These are phyloP conservation scores for Eucalyptus curtisii DNA, from an alignment of 345 rosid species.

Conservation along the genomic window DNA sequence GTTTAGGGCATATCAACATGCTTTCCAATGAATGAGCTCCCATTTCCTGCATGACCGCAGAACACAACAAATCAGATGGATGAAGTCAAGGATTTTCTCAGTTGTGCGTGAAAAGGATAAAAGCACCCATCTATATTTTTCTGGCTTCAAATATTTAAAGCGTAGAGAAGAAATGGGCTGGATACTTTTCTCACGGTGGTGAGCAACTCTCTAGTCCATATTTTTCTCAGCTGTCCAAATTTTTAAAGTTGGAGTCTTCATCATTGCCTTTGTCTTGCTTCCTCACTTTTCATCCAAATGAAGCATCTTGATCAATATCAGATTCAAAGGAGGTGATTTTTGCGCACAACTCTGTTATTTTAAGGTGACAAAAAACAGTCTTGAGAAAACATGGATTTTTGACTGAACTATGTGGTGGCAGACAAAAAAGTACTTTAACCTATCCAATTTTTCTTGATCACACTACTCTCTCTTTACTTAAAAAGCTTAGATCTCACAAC, in stretches of 20 bases:
- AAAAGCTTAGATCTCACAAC: background rate
- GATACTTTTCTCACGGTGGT: background rate
- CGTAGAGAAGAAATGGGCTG: background rate
- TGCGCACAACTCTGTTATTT: background rate
- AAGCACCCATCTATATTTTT: background rate
- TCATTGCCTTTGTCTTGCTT: background rate
- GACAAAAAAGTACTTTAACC: background rate
- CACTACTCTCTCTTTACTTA: background rate
- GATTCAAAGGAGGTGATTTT: background rate
- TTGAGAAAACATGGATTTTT: background rate
- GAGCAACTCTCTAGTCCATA: background rate
- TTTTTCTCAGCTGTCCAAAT: no score
- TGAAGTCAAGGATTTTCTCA: background rate
- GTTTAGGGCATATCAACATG: background rate
- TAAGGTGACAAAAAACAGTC: background rate
- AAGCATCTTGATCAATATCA: background rate
- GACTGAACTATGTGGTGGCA: background rate
- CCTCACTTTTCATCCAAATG: background rate
- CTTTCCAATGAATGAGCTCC: background rate
- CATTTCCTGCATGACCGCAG: slow-evolving; percentile 2
- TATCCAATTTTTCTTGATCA: background rate
- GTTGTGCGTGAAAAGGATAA: background rate
- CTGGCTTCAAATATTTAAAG: background rate
- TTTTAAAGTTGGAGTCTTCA: background rate
- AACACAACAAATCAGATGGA: background rate